Conservation (phyloP, 2,329 filamentous ascomycete species). For the Ascochyta clinopodiicola region DNA sequence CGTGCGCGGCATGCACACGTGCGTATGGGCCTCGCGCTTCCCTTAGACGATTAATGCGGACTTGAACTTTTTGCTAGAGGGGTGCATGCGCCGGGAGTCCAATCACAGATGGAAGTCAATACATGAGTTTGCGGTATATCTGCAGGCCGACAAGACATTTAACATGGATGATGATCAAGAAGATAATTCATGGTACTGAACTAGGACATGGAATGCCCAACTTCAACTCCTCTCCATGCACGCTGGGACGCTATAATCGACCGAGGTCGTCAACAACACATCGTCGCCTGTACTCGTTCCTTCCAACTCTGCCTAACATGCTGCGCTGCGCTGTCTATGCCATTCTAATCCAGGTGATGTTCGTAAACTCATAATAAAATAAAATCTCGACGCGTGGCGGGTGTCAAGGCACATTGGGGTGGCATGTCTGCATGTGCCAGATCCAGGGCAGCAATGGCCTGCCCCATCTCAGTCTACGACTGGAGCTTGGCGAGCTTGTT, state of each 20-base stretch:
- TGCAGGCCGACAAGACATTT: too few relatives aligned
- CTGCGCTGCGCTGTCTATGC: conserved; percentile 4
- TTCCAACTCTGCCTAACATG: background rate
- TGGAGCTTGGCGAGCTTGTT: conserved; percentile 36
- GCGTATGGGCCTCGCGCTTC: too few relatives aligned
- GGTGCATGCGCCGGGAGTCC: too few relatives aligned
- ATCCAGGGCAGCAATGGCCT: background rate
- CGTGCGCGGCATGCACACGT: too few relatives aligned
- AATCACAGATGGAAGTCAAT: too few relatives aligned
- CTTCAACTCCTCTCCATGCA: conserved; percentile 11
- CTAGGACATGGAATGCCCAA: background rate
- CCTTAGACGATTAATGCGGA: too few relatives aligned
- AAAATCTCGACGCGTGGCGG: conserved; percentile 3
- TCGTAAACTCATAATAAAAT: background rate
- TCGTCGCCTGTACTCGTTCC: background rate
- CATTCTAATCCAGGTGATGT: background rate
- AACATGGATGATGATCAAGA: too few relatives aligned
- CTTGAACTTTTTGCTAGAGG: too few relatives aligned
- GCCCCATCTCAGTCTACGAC: conserved; percentile 11
- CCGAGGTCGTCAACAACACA: conserved; percentile 3
- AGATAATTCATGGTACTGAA: background rate
- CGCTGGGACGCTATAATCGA: conserved; percentile 7
- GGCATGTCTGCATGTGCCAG: background rate
- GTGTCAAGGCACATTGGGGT: conserved; percentile 4
- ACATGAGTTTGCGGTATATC: too few relatives aligned